phyloP scores from a whole-genome alignment of 148 eudicot genomes.

The Chenopodium suecicum region DNA sequence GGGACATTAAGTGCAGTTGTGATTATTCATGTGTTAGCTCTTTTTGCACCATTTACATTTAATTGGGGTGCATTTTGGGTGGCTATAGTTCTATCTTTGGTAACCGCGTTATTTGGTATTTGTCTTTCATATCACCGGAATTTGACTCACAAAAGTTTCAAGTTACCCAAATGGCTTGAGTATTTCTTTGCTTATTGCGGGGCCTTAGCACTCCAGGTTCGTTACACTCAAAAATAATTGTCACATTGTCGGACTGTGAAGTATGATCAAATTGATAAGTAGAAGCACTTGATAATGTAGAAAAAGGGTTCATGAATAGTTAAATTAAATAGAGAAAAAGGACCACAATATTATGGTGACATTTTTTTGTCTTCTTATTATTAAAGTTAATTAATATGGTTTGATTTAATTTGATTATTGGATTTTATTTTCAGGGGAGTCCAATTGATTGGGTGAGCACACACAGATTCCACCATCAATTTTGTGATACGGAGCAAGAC shows the following conservation, averaged over 20 bases:
- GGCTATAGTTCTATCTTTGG: constrained; percentile 49
- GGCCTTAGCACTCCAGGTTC: constrained; percentile 67
- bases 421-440: constrained; percentile 45
- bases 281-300: too few species aligned
- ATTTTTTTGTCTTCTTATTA: too few species aligned
- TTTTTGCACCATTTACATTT: constrained; percentile 60
- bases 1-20: constrained; percentile 39
- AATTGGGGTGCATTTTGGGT: constrained; percentile 71
- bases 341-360: too few species aligned
- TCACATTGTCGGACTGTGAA: too few species aligned
- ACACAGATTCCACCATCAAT: constrained; percentile 83
- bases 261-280: too few species aligned
- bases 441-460: constrained; percentile 95
- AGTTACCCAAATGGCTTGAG: constrained; percentile 82
- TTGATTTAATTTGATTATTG: neutral
- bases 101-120: constrained; percentile 71
- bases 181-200: constrained; percentile 71
- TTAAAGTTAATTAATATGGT: too few species aligned
- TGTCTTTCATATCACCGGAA: constrained; percentile 62
- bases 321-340: too few species aligned
- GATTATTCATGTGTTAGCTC: constrained; percentile 53
- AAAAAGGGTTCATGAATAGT: too few species aligned
- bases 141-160: constrained; percentile 66
- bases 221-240: too few species aligned
- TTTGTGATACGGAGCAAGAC: constrained; percentile 63